Evolutionary conservation across 805 yeast genomes (phyloP).

Genomic region (Suhomyces canberraensis): DNA sequence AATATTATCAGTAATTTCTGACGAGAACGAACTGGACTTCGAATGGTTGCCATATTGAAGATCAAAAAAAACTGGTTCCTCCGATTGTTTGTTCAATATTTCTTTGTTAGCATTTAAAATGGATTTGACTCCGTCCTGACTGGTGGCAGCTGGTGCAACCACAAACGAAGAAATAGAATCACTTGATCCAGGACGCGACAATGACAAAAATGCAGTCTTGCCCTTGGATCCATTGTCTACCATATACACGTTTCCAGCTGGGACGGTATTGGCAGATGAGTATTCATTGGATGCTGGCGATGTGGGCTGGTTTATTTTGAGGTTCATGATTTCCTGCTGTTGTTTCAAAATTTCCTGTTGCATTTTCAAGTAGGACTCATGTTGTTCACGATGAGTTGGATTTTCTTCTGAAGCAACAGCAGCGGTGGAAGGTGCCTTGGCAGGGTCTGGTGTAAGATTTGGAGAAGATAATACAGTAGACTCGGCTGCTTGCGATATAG

Average conservation of each 20-base stretch:
- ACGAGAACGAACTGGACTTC: background rate
- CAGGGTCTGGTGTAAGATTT: constrained; percentile 2
- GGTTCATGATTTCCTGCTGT: constrained; percentile 31
- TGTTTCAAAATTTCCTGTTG: constrained; percentile 37
- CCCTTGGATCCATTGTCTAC: background rate
- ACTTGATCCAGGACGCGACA: constrained; percentile 4
- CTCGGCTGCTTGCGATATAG: background rate
- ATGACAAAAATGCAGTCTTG: constrained; percentile 1
- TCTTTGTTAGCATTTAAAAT: constrained; percentile 6
- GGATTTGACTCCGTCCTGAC: constrained; percentile 5
- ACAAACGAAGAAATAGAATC: constrained; percentile 10
- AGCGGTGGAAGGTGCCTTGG: background rate
- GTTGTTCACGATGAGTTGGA: constrained; percentile 23
- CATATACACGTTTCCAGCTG: background rate
- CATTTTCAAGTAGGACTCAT: constrained; percentile 33
- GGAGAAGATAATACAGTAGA: background rate
- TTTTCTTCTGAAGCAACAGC: background rate
- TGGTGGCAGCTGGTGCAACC: background rate
- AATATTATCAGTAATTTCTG: background rate
- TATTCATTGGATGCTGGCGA: no score
- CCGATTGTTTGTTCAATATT: constrained; percentile 1
- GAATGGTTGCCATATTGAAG: background rate
- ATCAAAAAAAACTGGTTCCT: constrained; percentile 1
- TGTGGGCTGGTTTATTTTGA: constrained; percentile 8
- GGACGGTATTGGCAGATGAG: no score